Evolutionary conservation across 2,329 filamentous ascomycete species (phyloP).

Genomic region (Neoscytalidium dimidiatum): DNA sequence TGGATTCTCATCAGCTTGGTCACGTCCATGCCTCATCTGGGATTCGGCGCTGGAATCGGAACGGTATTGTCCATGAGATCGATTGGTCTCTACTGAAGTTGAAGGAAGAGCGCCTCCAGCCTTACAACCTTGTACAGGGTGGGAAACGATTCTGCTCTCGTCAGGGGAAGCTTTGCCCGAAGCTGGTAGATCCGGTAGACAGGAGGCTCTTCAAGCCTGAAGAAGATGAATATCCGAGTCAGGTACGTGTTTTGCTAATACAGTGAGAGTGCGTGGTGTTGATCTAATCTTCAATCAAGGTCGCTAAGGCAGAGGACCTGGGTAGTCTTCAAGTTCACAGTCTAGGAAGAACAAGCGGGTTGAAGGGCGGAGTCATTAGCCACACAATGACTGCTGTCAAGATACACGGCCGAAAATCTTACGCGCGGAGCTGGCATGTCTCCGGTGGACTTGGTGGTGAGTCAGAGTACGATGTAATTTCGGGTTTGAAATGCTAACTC

Average conservation of each 20-base stretch:
- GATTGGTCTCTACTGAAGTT: slow-evolving; percentile 94
- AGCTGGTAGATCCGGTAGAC: slow-evolving; percentile 37
- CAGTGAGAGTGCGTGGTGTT: background rate
- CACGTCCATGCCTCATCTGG: slow-evolving; percentile 89
- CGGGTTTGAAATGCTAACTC: background rate
- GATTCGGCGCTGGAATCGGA: slow-evolving; percentile 71
- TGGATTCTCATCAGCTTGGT: slow-evolving; percentile 78
- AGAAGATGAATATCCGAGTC: slow-evolving; percentile 54
- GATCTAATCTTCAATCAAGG: slow-evolving; percentile 11
- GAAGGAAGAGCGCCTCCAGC: slow-evolving; percentile 65
- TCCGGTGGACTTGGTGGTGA: slow-evolving; percentile 60
- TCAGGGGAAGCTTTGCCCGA: slow-evolving; percentile 30
- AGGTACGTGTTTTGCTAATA: slow-evolving; percentile 32
- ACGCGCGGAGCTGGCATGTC: slow-evolving; percentile 70
- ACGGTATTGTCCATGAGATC: slow-evolving; percentile 81
- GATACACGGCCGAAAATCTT: slow-evolving; percentile 79
- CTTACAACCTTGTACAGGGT: slow-evolving; percentile 69
- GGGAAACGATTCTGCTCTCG: slow-evolving; percentile 40
- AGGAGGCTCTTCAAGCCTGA: slow-evolving; percentile 36
- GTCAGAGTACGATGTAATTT: slow-evolving; percentile 25
- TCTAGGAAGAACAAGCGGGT: slow-evolving; percentile 81
- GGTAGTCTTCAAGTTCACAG: slow-evolving; percentile 82
- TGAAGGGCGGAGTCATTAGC: slow-evolving; percentile 77
- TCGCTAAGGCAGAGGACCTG: slow-evolving; percentile 62
- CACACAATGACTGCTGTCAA: slow-evolving; percentile 81